Evolutionary conservation across 495 filamentous ascomycete species (phyloP), one percentile per base, ranked within the genome.

Genomic region (Lasiosphaeria miniovina): DNA sequence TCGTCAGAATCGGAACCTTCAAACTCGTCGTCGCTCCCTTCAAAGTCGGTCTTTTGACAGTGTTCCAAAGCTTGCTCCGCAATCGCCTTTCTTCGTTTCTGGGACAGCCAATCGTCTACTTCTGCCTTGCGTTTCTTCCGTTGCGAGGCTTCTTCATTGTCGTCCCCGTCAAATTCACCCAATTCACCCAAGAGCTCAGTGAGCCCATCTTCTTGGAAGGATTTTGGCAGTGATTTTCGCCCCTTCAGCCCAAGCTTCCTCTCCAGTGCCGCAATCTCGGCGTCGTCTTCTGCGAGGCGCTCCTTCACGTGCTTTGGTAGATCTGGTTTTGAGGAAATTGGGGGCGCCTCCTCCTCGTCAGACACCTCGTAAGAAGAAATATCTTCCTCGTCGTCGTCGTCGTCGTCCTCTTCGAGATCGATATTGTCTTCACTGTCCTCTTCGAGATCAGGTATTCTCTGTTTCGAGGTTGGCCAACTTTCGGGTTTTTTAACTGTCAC

Each of bases 241-340:
- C 84, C 84, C 71, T 89, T 96, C 11, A 97, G 75, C 1, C 93
- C 93, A 41, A 98, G 79, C 67, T 90, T 95, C 75, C 86, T 90
- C 74, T 98, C 95, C 58, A 97, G 72, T 8, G 86, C 89, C 14
- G 88, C 86, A 66, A 98, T 97, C 61, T 96, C 90, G 3, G 84
- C 86, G 65, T 97, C 90, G 57, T 98, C 94, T 54, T 86, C 75
- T 0, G 75, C 77, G 24, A 98, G 74, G 61, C 83, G 87, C 6
- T 86, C 81, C 69, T 83, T 85, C 1, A 88, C 77, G 0, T 75
- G 76, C 56, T 79, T 84, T 6, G 90, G 82, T 10, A 88, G 53
- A 52, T 75, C 1, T n/a, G 43, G 73, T 3, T 63, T 59, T 4
- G 45, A 24, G 24, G 24, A 24, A 24, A 2, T 24, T 24, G 24